Evolutionary conservation across 2,329 filamentous ascomycete genomes (phyloP), one percentile per base, ranked within the genome.

Genomic region (Pochonia chlamydosporia): DNA sequence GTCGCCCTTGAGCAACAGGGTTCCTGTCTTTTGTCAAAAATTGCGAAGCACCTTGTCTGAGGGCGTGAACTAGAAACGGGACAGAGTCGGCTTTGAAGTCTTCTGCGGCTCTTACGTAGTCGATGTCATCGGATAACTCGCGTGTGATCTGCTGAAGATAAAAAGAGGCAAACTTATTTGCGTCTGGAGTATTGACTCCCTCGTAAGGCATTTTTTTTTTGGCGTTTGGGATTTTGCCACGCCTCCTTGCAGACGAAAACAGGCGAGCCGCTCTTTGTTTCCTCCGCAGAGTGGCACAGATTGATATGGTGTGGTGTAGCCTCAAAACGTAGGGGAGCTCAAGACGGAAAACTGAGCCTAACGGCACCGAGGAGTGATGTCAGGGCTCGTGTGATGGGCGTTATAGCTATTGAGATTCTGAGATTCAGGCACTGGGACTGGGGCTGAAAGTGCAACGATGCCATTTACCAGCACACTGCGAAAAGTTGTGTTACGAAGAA

Each of bases 51-150:
- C 86, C 86, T 59, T 89, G 85, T 66, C 80, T 78, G 54, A 90
- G 63, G 3, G 85, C 84, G 56, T 78, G 72, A 28, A 90, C 74
- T 36, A 90, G 73, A 59, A 88, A 75, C 5, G 75, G 72, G 25
- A 89, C 74, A 3, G 78, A 78, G 44, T 81, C 80, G 49, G 71
- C 70, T 59, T 80, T 82, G 67, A 89, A 91, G 65, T 90, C 87
- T 56, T 81, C 78, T 9, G 86, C 83, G 7, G 58, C 64, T 53
- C 86, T 79, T 51, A 89, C 72, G 63, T 81, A 81, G 67, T 88
- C 82, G 31, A 91, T 73, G 61, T 90, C 87, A 54, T 89, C 83
- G 11, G 82, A 80, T 47, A 91, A 81, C 61, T 90, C 86, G 43
- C 74, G 70, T 1, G 86, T 87, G 5, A 82, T 71, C 49, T 79